Evolutionary conservation across 2,329 filamentous ascomycete species (phyloP).

Genomic region (Colletotrichum aenigma): DNA sequence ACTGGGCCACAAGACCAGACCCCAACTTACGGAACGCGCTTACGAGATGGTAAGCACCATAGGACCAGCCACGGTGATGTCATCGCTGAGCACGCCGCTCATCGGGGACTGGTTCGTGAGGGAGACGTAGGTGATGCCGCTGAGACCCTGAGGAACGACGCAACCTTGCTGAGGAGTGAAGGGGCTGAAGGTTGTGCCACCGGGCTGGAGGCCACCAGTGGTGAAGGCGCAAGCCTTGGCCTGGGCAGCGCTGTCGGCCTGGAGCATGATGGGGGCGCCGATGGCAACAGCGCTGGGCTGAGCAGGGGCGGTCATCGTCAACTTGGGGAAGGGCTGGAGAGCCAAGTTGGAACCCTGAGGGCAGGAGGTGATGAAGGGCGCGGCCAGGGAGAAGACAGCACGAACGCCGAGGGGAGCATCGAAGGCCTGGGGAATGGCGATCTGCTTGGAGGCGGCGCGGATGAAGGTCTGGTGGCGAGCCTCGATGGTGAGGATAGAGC

Average conservation of each 20-base stretch:
- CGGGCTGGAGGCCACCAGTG: conserved; percentile 58
- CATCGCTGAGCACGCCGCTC: conserved; percentile 60
- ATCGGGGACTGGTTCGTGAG: conserved; percentile 60
- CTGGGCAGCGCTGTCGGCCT: conserved; percentile 51
- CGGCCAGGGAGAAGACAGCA: conserved; percentile 75
- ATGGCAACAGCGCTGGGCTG: conserved; percentile 43
- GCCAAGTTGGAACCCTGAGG: conserved; percentile 68
- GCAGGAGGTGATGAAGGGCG: conserved; percentile 74
- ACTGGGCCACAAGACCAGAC: neutral
- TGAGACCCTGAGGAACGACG: conserved; percentile 63
- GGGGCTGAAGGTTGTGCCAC: conserved; percentile 63
- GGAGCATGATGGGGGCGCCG: conserved; percentile 50
- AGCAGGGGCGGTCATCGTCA: conserved; percentile 54
- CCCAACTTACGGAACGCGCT: conserved; percentile 15
- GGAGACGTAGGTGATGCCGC: conserved; percentile 70
- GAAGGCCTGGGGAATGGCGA: conserved; percentile 71
- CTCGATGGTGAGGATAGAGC: conserved; percentile 74
- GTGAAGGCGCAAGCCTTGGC: conserved; percentile 72
- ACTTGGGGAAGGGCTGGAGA: conserved; percentile 65
- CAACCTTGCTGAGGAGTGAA: conserved; percentile 62
- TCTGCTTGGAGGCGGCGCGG: conserved; percentile 60
- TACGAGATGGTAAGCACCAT: conserved; percentile 61
- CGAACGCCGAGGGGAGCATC: conserved; percentile 72
- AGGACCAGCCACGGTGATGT: conserved; percentile 69
- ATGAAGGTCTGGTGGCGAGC: conserved; percentile 77